phyloP scores from a whole-genome alignment of 805 yeast species.

The Yarrowia keelungensis region DNA sequence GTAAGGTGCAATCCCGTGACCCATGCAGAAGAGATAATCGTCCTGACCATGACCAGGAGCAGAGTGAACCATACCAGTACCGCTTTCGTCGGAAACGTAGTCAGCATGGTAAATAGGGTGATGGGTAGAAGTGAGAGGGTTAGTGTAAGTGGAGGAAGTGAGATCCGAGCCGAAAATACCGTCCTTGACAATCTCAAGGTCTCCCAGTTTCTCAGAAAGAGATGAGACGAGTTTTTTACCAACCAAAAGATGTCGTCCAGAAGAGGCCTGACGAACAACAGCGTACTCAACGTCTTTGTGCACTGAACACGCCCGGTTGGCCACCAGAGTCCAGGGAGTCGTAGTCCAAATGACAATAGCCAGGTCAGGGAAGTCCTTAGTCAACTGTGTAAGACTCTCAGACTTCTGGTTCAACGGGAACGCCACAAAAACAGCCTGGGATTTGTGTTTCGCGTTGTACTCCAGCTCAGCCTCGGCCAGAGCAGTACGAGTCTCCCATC shows the following conservation, averaged over 20 bases:
- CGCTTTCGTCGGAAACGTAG: conserved; percentile 81
- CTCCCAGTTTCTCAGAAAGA: conserved; percentile 46
- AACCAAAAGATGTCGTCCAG: conserved; percentile 60
- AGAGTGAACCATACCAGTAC: conserved; percentile 95
- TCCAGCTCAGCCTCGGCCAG: conserved; percentile 96
- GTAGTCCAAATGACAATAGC: conserved; percentile 83
- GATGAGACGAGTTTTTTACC: conserved; percentile 58
- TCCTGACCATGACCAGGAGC: conserved; percentile 99
- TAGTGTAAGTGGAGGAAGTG: conserved; percentile 57
- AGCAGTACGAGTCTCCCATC: conserved; percentile 91
- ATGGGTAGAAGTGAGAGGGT: conserved; percentile 55
- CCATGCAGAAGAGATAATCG: conserved; percentile 76
- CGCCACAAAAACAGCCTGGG: conserved; percentile 55
- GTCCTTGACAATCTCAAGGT: conserved; percentile 47
- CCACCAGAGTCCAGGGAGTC: conserved; percentile 96
- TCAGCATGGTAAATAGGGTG: conserved; percentile 77
- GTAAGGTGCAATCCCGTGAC: conserved; percentile 61
- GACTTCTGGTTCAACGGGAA: conserved; percentile 32
- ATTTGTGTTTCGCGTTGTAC: conserved; percentile 77
- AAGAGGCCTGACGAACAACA: conserved; percentile 51
- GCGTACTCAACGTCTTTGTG: conserved; percentile 67
- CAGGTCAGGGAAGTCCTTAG: conserved; percentile 19
- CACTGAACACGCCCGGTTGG: conserved; percentile 83
- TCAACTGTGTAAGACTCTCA: background rate
- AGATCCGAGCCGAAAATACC: conserved; percentile 54